Conservation (phyloP, 148 eudicot genomes). For the Persicaria tinctoria region DNA sequence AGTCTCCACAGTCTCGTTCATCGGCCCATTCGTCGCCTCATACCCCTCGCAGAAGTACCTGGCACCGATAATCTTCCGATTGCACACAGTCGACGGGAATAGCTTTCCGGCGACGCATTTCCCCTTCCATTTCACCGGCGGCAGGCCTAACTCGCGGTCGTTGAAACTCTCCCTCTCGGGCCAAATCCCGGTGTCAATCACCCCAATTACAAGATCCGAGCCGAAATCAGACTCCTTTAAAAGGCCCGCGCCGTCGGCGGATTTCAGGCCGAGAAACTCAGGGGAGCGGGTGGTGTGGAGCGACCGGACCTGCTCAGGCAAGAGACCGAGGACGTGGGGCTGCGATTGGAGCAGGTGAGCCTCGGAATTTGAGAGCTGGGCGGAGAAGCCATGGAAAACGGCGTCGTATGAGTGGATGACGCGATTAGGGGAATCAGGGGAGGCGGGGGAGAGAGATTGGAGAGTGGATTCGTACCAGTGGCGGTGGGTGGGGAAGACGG, state of each 20-base stretch:
- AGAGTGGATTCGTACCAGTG: slow-evolving; percentile 86
- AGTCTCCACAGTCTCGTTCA: slow-evolving; percentile 55
- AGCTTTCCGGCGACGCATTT: slow-evolving; percentile 27
- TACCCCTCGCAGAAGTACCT: slow-evolving; percentile 54
- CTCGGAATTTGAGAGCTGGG: slow-evolving; percentile 39
- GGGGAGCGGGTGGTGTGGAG: slow-evolving; percentile 85
- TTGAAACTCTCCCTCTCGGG: slow-evolving; percentile 72
- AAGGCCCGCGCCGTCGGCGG: slow-evolving; percentile 35
- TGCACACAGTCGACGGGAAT: slow-evolving; percentile 40
- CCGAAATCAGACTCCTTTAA: slow-evolving; percentile 86
- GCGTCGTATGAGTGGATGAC: slow-evolving; percentile 61
- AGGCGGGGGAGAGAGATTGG: slow-evolving; percentile 25
- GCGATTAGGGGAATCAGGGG: background rate
- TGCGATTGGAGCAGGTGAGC: slow-evolving; percentile 36
- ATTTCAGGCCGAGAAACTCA: slow-evolving; percentile 54
- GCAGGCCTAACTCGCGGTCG: slow-evolving; percentile 44
- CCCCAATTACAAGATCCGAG: slow-evolving; percentile 81
- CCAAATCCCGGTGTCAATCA: slow-evolving; percentile 89
- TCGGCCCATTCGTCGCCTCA: slow-evolving; percentile 68
- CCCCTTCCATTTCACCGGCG: slow-evolving; percentile 70
- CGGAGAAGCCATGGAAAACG: slow-evolving; percentile 89
- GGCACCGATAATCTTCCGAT: slow-evolving; percentile 76
- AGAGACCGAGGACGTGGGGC: slow-evolving; percentile 41
- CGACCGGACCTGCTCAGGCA: slow-evolving; percentile 66
- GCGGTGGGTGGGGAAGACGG: slow-evolving; percentile 61